Evolutionary conservation across 352 stramenopile genomes (phyloP).

Genomic region (Phytophthora quininea): DNA sequence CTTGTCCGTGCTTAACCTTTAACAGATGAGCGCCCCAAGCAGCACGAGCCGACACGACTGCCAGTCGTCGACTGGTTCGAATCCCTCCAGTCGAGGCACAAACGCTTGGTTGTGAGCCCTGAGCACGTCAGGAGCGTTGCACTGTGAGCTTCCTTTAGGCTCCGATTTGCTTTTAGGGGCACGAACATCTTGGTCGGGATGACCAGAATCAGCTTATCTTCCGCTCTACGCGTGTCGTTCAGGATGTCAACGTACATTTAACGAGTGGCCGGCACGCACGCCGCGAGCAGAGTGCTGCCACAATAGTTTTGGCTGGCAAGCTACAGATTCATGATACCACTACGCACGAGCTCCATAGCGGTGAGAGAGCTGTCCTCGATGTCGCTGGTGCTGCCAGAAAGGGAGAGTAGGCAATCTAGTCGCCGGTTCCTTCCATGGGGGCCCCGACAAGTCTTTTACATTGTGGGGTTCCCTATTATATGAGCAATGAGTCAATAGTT

Average conservation of each 20-base stretch:
- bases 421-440: too few relatives aligned
- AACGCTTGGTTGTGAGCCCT: neutral
- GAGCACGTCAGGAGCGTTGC: neutral
- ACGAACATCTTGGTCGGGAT: neutral
- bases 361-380: too few relatives aligned
- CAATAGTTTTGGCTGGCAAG: neutral
- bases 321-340: neutral
- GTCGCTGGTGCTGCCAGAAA: too few relatives aligned
- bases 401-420: too few relatives aligned
- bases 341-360: neutral
- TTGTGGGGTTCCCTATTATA: too few relatives aligned
- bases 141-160: neutral
- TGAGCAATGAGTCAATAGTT: too few relatives aligned
- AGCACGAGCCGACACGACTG: slow-evolving; percentile 1
- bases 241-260: neutral
- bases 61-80: slow-evolving; percentile 1
- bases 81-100: neutral
- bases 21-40: neutral
- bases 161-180: neutral
- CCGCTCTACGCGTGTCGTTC: neutral
- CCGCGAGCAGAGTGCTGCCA: neutral
- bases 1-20: slow-evolving; percentile 10
- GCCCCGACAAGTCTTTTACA: too few relatives aligned
- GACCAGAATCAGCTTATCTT: neutral
- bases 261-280: neutral